Evolutionary conservation across 1,139 yeast species (phyloP).

Genomic region (Candida mesenterica): DNA sequence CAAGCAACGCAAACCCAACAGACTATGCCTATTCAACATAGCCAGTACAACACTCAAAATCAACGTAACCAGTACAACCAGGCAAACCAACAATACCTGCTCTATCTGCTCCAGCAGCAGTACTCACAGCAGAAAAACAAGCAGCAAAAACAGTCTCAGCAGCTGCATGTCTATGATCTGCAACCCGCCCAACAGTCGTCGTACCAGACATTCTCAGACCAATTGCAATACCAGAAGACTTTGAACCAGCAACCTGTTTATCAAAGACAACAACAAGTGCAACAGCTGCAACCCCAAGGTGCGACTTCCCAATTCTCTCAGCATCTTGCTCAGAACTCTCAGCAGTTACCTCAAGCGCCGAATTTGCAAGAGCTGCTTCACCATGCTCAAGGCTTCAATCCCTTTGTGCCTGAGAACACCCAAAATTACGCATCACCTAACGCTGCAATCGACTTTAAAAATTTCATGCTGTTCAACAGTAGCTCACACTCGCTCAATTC

Average conservation of each 20-base stretch:
- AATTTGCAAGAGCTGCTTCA: not conserved
- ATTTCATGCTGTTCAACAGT: conserved; percentile 20
- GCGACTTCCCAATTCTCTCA: conserved; percentile 1
- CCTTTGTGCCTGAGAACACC: conserved; percentile 1
- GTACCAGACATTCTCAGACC: not conserved
- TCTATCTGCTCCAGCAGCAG: conserved; percentile 11
- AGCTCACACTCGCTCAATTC: conserved; percentile 25
- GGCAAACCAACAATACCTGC: conserved; percentile 9
- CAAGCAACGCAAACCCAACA: not conserved
- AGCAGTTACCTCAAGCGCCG: not conserved
- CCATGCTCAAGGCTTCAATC: not conserved
- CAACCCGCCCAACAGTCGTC: not conserved
- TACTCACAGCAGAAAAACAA: conserved; percentile 8
- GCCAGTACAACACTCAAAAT: not conserved
- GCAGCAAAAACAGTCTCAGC: conserved; percentile 6
- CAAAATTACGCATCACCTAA: conserved; percentile 1
- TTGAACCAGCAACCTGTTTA: not conserved
- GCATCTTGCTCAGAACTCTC: not conserved
- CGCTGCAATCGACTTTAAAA: conserved; percentile 13
- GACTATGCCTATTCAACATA: too few relatives aligned
- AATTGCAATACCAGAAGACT: not conserved
- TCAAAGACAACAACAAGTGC: not conserved
- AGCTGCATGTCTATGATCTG: not conserved
- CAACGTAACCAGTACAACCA: not conserved
- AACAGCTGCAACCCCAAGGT: conserved; percentile 2